phyloP scores from a whole-genome alignment of 495 filamentous ascomycete genomes.

The Aspergillus cavernicola region DNA sequence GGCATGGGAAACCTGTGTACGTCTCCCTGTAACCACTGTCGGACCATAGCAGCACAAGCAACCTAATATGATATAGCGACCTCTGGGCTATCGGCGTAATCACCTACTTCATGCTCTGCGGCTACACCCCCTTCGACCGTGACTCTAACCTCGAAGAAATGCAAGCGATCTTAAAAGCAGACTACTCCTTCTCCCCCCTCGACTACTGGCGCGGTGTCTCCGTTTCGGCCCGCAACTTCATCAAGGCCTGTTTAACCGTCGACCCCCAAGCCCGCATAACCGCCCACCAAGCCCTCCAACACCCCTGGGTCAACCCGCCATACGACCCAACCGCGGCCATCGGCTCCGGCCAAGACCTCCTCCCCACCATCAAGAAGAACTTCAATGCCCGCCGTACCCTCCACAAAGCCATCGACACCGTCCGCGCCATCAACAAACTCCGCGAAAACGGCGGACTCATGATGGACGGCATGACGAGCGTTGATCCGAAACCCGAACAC shows the following conservation, averaged over 20 bases:
- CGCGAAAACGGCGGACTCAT: slow-evolving; percentile 75
- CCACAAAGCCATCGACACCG: slow-evolving; percentile 95
- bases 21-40: slow-evolving; percentile 16
- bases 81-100: slow-evolving; percentile 82
- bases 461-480: slow-evolving; percentile 75
- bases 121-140: slow-evolving; percentile 97
- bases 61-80: slow-evolving; percentile 44
- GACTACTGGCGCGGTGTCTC: slow-evolving; percentile 97
- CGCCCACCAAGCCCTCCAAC: slow-evolving; percentile 87
- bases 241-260: slow-evolving; percentile 81
- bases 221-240: slow-evolving; percentile 83
- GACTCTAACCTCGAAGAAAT: slow-evolving; percentile 98
- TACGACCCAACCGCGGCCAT: slow-evolving; percentile 26
- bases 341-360: slow-evolving; percentile 64
- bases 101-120: slow-evolving; percentile 94
- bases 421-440: slow-evolving; percentile 96
- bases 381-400: slow-evolving; percentile 94
- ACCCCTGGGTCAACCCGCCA: slow-evolving; percentile 76
- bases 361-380: slow-evolving; percentile 96
- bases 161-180: slow-evolving; percentile 94
- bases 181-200: slow-evolving; percentile 92
- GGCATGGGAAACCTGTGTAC: slow-evolving; percentile 76
- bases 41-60: no score
- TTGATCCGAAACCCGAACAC: slow-evolving; percentile 55
- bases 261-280: slow-evolving; percentile 85